These are phyloP conservation scores for Pseudohalonectria lignicola DNA, from an alignment of 2,329 filamentous ascomycete species.

Conservation along the genomic window DNA sequence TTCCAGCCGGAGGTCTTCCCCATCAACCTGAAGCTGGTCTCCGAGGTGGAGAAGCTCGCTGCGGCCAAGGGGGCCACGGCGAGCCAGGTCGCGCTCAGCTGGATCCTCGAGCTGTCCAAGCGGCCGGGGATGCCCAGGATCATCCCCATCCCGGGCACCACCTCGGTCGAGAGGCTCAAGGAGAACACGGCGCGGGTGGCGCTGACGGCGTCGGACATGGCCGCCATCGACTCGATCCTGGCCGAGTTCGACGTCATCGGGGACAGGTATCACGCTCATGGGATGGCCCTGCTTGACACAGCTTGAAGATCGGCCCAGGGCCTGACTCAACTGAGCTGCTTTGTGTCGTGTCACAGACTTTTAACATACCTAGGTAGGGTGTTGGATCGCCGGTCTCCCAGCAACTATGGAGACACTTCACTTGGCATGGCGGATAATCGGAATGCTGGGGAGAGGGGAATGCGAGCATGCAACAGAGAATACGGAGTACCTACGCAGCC, in stretches of 20 bases:
- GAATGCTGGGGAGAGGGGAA: no score
- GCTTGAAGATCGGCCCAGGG: no score
- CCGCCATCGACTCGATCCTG: constrained; percentile 20
- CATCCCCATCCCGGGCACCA: constrained; percentile 31
- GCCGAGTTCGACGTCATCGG: constrained; percentile 6
- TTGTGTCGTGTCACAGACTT: no score
- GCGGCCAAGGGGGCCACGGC: constrained; percentile 34
- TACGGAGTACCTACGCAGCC: no score
- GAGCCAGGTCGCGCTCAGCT: constrained; percentile 43
- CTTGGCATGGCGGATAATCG: no score
- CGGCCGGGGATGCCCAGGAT: constrained; percentile 29
- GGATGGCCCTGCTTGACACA: no score
- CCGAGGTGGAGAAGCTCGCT: constrained; percentile 32
- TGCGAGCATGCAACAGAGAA: no score
- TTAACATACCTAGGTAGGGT: no score
- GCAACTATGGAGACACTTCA: no score
- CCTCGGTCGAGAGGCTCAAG: constrained; percentile 26
- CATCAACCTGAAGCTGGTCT: constrained; percentile 37
- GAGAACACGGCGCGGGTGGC: constrained; percentile 32
- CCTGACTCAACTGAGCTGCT: no score
- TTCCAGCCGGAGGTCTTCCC: constrained; percentile 38
- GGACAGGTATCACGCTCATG: constrained; percentile 7
- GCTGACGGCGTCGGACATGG: constrained; percentile 24
- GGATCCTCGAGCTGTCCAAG: constrained; percentile 34
- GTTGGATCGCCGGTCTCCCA: no score